These are phyloP conservation scores for Pythium aphanidermatum DNA, from an alignment of 352 stramenopile species.

Conservation along the genomic window DNA sequence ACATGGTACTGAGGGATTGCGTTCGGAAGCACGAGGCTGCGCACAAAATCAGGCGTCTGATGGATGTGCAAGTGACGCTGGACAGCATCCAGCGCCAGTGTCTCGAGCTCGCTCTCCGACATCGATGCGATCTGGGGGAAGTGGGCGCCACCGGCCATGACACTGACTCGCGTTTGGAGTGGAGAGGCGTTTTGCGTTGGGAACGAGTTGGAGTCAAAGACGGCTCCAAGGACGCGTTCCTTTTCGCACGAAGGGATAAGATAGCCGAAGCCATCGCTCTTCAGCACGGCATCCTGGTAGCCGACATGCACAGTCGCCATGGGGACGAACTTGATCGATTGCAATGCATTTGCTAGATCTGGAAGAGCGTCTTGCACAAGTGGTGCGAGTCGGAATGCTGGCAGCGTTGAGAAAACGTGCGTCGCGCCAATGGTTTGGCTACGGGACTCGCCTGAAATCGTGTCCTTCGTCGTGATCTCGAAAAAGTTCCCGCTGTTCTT, in stretches of 20 bases:
- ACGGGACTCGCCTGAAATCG: constrained; percentile 18
- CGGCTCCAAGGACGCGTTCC: constrained; percentile 69
- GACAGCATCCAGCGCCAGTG: constrained; percentile 57
- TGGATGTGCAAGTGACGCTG: constrained; percentile 68
- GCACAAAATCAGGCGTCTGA: constrained; percentile 46
- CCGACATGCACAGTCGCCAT: constrained; percentile 83
- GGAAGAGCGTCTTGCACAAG: constrained; percentile 37
- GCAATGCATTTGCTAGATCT: constrained; percentile 39
- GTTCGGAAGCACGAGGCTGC: constrained; percentile 43
- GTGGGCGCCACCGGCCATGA: constrained; percentile 82
- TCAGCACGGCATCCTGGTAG: constrained; percentile 52
- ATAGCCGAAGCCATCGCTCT: constrained; percentile 79
- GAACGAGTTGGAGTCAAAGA: constrained; percentile 88
- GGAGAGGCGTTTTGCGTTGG: constrained; percentile 59
- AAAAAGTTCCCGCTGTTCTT: constrained; percentile 17
- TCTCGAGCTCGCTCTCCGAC: constrained; percentile 41
- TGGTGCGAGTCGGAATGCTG: constrained; percentile 47
- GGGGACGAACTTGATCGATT: constrained; percentile 67
- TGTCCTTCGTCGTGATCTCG: constrained; percentile 35
- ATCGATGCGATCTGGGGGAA: constrained; percentile 50
- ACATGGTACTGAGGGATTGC: constrained; percentile 87
- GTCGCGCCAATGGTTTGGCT: constrained; percentile 40
- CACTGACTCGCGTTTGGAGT: constrained; percentile 66
- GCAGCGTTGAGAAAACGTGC: constrained; percentile 77
- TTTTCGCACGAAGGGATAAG: constrained; percentile 69